Base-by-base conservation (phyloP, 2,329 filamentous ascomycete species). In the Capronia americana region DNA sequence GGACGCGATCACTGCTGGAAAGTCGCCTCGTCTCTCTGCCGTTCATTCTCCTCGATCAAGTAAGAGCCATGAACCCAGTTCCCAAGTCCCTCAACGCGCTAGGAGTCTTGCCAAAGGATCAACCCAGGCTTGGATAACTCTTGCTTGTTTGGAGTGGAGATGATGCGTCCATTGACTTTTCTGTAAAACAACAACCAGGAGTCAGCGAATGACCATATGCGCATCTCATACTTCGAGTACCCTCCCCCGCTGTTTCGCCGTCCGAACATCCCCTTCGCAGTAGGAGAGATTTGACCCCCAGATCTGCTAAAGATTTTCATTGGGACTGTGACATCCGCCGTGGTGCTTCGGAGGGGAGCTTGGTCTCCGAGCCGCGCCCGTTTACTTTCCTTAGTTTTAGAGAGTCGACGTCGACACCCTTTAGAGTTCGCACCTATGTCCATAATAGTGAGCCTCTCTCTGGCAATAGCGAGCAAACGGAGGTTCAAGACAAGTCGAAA, bases 361-460 rank as follows among this genome's bases (percentile, higher is more conserved):
- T 61, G 64, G 55, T 50, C 30, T 12, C 24, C 44, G 34, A 12
- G 20, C 38, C 44, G 44, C 66, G 57, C 10, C 69, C 65, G 55
- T 71, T 62, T 57, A 73, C 68, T 56, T 74, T 69, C 46, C 72
- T 70, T n/a, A 75, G 62, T 44, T 73, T 73, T 50, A 76, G 64
- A 3, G 51, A 64, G n/a, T 71, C 71, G 8, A 75, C 50, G 44
- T 77, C 71, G 28, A 77, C 54, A 17, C 65, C 72, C 11, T 71
- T 69, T 10, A 77, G 51, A 2, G 72, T 74, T 7, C 73, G 73
- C 10, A 73, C 72, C 72, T 76, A 30, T 23, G 34, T 11, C 4
- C 51, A 23, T 12, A 7, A 38, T 26, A 44, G 32, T 65, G 50
- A 63, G 66, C 17, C 14, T 50, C 38, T n/a, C 14, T 8, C 3